phyloP scores from a whole-genome alignment of 352 stramenopile genomes.

The Thalassiosira tumida region DNA sequence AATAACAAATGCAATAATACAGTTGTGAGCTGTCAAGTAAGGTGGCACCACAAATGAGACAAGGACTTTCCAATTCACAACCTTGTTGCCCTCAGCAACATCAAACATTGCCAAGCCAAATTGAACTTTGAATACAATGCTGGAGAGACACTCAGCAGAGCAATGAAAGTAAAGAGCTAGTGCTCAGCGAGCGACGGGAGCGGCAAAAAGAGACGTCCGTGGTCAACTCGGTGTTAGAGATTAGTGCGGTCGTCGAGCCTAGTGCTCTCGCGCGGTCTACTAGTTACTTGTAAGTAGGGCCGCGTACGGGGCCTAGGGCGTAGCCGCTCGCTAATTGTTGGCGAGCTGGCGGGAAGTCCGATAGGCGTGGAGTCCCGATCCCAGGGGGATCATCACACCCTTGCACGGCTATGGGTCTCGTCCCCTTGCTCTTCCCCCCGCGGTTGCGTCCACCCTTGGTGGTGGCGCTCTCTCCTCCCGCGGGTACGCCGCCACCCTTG shows the following conservation, averaged over 20 bases:
- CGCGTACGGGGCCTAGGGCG: neutral
- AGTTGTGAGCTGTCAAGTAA: too few species aligned
- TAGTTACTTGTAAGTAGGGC: neutral
- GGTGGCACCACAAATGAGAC: too few species aligned
- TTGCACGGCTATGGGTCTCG: too few species aligned
- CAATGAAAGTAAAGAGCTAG: neutral
- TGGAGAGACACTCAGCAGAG: neutral
- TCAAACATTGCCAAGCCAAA: too few species aligned
- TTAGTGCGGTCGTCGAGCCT: conserved; percentile 15
- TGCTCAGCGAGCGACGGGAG: neutral
- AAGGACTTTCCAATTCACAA: too few species aligned
- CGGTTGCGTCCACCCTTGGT: too few species aligned
- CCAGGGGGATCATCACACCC: neutral
- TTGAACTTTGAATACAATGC: too few species aligned
- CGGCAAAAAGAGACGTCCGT: neutral
- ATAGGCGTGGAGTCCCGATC: neutral
- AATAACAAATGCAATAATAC: too few species aligned
- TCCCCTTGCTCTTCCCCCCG: too few species aligned
- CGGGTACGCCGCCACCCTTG: too few species aligned
- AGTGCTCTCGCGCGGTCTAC: conserved; percentile 1
- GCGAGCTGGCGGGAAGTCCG: neutral
- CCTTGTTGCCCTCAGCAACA: too few species aligned
- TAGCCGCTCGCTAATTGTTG: neutral
- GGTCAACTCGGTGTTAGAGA: neutral
- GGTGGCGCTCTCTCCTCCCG: too few species aligned